Evolutionary conservation across 805 yeast genomes (phyloP), one percentile per base, ranked within the genome.

Genomic region (Wickerhamomyces queroliae): DNA sequence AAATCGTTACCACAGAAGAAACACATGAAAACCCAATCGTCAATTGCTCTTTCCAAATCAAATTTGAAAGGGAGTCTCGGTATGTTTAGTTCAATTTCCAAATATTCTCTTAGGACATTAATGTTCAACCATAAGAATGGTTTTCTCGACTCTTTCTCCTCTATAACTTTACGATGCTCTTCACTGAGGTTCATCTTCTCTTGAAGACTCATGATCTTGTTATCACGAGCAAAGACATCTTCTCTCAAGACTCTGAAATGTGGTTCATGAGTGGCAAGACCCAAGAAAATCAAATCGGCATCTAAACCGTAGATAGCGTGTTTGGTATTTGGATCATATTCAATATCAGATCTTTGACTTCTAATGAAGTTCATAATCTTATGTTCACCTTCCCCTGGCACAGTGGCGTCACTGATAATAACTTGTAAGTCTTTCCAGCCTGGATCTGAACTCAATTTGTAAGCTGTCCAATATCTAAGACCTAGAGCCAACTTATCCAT

Each of bases 381-480:
- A 67, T 93, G 99, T 62, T 93, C 99, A 58, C 99, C 99, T 71
- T 93, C 99, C 46, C 99, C 99, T 1, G 99, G 99, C 12, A 91
- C 98, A 0, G 95, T 81, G 23, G 96, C 95, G 59, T 91, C 99
- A 54, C 95, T 83, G 34, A 93, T 82, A 19, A 93, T 84, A 6
- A 93, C 89, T 61, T 93, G 93, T 35, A 91, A 64, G 43, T 82
- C 73, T 33, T 80, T 80, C 99, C 99, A 93, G 25, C 95, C 96
- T 2, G 96, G 95, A 56, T 93, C 99, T 9, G 74, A 74, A 27
- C 88, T 73, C 27, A 93, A 67, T 59, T 93, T 93, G 61, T 84
- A 87, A 3, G 95, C 87, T 7, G 86, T 87, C 95, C 97, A 93
- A 60, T 88, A 93, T 45, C 93, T 69, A 46, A 93, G 67, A 5